Base-by-base conservation (phyloP, 768 basidiomycete species). In the Rhodotorula diobovata region DNA sequence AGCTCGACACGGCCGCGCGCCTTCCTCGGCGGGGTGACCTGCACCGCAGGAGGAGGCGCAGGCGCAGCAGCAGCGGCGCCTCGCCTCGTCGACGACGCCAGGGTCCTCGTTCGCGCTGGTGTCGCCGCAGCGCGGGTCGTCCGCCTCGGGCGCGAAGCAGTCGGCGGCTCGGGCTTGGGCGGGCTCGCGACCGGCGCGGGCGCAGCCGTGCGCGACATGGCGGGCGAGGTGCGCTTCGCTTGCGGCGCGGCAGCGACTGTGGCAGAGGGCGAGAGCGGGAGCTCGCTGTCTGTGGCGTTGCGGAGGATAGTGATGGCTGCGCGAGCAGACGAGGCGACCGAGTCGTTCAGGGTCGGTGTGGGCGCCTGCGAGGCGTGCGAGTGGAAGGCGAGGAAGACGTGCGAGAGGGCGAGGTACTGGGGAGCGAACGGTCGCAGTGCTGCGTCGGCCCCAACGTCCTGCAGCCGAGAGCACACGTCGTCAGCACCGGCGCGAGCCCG, bases 371-470 rank as follows among this genome's bases (percentile, higher is more conserved):
- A 14, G 21, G 39, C 20, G 79, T 93, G 90, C 0, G 86, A 84
- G 76, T 90, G 87, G 30, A 93, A 81, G 1, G 88, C 86, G 56
- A 86, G 81, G 87, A 88, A 89, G 35, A 93, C 82, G 76, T 89
- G 86, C 0, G 84, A 71, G 51, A 68, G 45, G 37, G 70, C 60
- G 41, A 82, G 83, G 75, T 88, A 86, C 76, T 89, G 86, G 1
- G 72, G 34, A 16, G 65, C 57, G 64, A 81, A 80, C 7, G 61
- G 67, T 0, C 69, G 69, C 3, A 84, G 77, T 4, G 63, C 59
- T 0, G 53, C 55, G 66, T 84, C 83, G 6, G 76, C 63, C 8
- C 78, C 80, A 14, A 71, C 48, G 21, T 75, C 72, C 84, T 83
- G 66, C 14, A 39, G n/a, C 34, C 28, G 9, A 12, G 20, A 35